Percentiles rank a stretch among this genome's conserved stretches.
Conservation (phyloP, 371 early-diverging fungal genomes). For the Sporodiniella umbellata region DNA sequence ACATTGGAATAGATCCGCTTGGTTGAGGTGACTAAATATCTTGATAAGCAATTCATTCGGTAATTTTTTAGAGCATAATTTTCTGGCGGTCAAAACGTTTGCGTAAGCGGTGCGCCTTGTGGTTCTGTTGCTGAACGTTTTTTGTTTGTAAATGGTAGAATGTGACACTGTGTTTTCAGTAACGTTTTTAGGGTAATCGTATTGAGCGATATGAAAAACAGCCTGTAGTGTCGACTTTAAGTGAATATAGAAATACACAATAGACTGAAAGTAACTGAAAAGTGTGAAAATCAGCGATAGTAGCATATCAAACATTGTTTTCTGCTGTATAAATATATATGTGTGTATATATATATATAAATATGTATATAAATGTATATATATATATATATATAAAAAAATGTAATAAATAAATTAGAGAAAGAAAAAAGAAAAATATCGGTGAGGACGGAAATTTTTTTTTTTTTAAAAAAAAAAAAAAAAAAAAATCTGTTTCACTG, state of each 20-base stretch:
- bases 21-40: slow-evolving; percentile 22
- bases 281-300: background rate
- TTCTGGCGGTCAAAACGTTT: background rate
- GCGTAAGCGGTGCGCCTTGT: too few relatives aligned
- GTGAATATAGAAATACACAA: slow-evolving; percentile 13
- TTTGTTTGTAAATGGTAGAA: background rate
- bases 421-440: background rate
- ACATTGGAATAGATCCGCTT: slow-evolving; percentile 20
- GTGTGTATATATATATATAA: too few relatives aligned
- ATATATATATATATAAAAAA: too few relatives aligned
- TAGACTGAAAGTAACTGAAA: slow-evolving; percentile 12
- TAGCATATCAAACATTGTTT: slow-evolving; percentile 5
- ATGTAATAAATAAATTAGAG: background rate
- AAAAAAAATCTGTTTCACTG: slow-evolving; percentile 1
- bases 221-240: slow-evolving; percentile 15
- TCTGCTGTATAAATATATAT: too few relatives aligned
- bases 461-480: background rate
- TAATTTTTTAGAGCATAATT: slow-evolving; percentile 1
- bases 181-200: background rate
- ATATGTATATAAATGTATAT: too few relatives aligned
- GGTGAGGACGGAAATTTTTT: background rate
- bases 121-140: background rate
- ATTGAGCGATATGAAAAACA: slow-evolving; percentile 10
- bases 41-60: slow-evolving; percentile 31
- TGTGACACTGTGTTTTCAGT: background rate